Evolutionary conservation across 1,284 basidiomycete species (phyloP), one percentile per base, ranked within the genome.

Genomic region (Rhodofomes roseus): DNA sequence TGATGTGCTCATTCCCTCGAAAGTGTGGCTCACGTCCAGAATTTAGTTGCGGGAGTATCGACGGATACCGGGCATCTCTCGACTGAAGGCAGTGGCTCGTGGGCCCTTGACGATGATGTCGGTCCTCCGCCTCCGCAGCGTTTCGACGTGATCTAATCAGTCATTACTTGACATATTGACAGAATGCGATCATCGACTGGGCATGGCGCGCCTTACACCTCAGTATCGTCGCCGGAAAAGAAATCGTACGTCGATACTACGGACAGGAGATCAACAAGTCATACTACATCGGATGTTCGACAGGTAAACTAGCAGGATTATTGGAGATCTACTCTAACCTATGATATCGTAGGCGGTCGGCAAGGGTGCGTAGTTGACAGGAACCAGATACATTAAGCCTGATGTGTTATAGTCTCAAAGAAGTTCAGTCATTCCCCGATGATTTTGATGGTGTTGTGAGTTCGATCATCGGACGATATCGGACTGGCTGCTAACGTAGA

Each of bases 241-340:
- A 68, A 56, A 60, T 73, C 37, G 63, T 68, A 7, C 34, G 61
- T 39, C 57, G 66, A 27, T 71, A 70, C 59, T 73, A 73, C 53
- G 60, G 60, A 11, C 54, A 55, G 11, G 23, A 64, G 2, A 62
- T 63, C 40, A 61, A 58, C 22, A 70, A 68, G 51, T 67, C 70
- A 9, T 73, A 73, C 53, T 73, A 70, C 56, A 56, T 72, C 12
- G 70, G 71, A 8, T 72, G 71, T 55, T 73, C 72, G 4, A 69
- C 65, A 9, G 72, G 72, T 66, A 51, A 16, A 8, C 29, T 3
- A 7, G 22, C 20, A 12, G 40, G 23, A 4, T 48, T 16, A 20
- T 27, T 9, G 46, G 3, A 11, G 7, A 12, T 44, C n/a, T 20
- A 22, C 11, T 14, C 18, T 44, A n/a, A 43, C 29, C 46, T 14